phyloP scores from a whole-genome alignment of 75 land plant species.

The Selaginella tamariscina region DNA sequence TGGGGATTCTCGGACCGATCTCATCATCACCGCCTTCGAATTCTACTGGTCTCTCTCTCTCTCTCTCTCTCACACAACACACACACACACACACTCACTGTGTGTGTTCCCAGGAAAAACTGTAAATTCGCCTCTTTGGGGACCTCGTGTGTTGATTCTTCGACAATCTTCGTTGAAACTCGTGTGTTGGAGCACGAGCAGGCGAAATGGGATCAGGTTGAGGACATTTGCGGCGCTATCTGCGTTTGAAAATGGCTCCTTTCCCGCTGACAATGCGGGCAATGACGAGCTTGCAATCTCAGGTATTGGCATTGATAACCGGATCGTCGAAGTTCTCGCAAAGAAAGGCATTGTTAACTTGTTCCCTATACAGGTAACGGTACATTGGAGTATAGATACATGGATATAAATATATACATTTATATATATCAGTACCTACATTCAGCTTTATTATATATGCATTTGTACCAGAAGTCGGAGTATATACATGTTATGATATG shows the following conservation, averaged over 20 bases:
- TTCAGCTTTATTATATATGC: too few relatives aligned
- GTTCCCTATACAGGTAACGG: constrained; percentile 98
- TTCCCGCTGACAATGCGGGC: constrained; percentile 13
- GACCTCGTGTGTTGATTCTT: neutral
- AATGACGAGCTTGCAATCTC: constrained; percentile 39
- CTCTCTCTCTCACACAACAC: too few relatives aligned
- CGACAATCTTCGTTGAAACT: neutral
- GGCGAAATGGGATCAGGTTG: neutral
- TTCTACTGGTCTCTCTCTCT: too few relatives aligned
- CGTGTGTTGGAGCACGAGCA: neutral
- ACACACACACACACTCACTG: too few relatives aligned
- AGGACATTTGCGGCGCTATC: neutral
- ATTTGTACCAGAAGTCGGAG: too few relatives aligned
- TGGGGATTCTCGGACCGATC: too few relatives aligned
- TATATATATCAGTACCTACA: too few relatives aligned
- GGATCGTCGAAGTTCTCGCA: constrained; percentile 48
- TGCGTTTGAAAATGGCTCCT: neutral
- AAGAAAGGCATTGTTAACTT: constrained; percentile 74
- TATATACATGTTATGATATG: too few relatives aligned
- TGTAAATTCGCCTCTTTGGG: neutral
- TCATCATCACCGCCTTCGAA: too few relatives aligned
- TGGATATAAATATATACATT: too few relatives aligned
- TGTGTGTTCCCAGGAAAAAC: too few relatives aligned
- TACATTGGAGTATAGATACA: too few relatives aligned
- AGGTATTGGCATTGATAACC: constrained; percentile 37